Conservation (phyloP, 2,329 filamentous ascomycete species). For the Xylaria hypoxylon region DNA sequence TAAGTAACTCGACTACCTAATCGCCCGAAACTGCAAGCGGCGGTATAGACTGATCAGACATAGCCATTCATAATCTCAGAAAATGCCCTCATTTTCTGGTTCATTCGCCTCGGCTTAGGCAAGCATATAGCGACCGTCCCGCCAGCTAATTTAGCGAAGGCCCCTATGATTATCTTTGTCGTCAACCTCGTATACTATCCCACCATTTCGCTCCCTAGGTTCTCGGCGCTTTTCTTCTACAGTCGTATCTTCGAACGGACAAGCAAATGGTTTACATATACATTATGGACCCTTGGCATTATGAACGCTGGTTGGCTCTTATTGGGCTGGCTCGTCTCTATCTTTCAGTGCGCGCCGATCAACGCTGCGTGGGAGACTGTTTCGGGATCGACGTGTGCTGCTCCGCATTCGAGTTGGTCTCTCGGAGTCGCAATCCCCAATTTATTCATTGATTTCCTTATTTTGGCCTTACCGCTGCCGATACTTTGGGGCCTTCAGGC, state of each 20-base stretch:
- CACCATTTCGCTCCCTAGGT: background rate
- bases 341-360: background rate
- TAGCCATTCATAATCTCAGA: too few species aligned
- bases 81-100: too few species aligned
- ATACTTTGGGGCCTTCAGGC: constrained; percentile 1
- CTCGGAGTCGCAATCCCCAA: background rate
- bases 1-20: too few species aligned
- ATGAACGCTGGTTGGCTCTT: background rate
- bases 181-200: background rate
- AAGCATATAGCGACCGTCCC: too few species aligned
- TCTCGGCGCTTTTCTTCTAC: constrained; percentile 3
- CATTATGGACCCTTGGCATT: background rate
- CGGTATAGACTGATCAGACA: too few species aligned
- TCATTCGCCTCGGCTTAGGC: too few species aligned
- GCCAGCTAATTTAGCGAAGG: too few species aligned
- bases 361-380: background rate
- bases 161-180: background rate
- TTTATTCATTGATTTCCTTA: background rate
- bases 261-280: background rate
- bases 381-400: background rate
- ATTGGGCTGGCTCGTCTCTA: background rate
- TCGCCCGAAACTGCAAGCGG: too few species aligned
- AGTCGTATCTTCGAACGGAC: background rate
- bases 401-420: too few species aligned
- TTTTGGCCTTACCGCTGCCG: background rate